Evolutionary conservation across 192 early-diverging fungal species (phyloP), one percentile per base, ranked within the genome.

Genomic region (Spinellus fusiger): DNA sequence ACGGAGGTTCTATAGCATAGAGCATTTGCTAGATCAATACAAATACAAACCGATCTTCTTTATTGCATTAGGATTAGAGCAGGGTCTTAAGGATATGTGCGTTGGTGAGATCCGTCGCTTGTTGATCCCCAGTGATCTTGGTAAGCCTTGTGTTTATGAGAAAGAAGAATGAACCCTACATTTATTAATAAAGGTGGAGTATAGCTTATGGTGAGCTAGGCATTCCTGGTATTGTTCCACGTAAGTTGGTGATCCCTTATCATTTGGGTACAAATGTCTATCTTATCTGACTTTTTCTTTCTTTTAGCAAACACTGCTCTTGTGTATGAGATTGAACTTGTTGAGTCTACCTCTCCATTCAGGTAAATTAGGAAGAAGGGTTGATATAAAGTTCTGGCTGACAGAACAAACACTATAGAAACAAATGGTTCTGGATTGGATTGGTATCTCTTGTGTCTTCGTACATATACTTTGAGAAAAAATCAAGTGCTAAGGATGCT

Each of bases 51-150:
- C 35, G 26, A n/a, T 15, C 20, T 47, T 58, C 12, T 40, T 22
- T 15, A 26, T 31, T 16, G 32, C 32, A 33, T 44, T 31, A 66
- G 64, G 65, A 18, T 28, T 66, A 8, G 65, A 66, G 20, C 26
- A 60, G 26, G 65, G 65, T 35, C 59, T 66, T 54, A 16, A 59
- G 25, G 58, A 51, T 9, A 66, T 66, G 65, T 66, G 65, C 34
- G 50, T 54, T 4, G 65, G 57, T 35, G 65, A 66, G 59, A 40
- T 60, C 16, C 65, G 65, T n/a, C 58, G 65, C 16, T 31, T 66
- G 13, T 49, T 66, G 27, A 66, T 66, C 27, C 65, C 65, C 47
- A 13, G 49, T 35, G 37, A 59, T 8, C 65, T 66, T 3, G 60
- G 60, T 61, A 61, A 50, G 48, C 23, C 28, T 61, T 48, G 34